phyloP scores from a whole-genome alignment of 805 yeast genomes.

The Candida adriatica region DNA sequence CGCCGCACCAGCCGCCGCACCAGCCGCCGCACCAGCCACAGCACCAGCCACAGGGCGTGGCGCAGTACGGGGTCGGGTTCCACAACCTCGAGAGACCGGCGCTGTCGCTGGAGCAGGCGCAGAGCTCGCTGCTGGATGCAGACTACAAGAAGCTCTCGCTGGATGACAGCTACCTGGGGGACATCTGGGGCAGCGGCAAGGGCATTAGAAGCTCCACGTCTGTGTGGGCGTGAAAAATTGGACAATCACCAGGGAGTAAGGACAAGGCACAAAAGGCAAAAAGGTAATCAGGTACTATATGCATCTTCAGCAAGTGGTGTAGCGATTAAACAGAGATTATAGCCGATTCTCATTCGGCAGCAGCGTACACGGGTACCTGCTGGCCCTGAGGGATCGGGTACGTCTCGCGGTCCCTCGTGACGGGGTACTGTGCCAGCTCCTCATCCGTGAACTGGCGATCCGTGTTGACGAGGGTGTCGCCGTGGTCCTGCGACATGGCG shows the following conservation, averaged over 20 bases:
- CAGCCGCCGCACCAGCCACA: constrained; percentile 5
- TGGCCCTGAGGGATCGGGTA: constrained; percentile 24
- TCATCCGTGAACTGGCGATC: constrained; percentile 19
- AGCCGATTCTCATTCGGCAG: constrained; percentile 1
- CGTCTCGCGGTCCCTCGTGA: constrained; percentile 8
- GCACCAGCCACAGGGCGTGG: constrained; percentile 12
- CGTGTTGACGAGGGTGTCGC: constrained; percentile 7
- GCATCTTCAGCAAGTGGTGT: no score
- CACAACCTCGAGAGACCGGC: constrained; percentile 17
- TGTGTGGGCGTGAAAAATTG: constrained; percentile 22
- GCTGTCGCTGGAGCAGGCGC: constrained; percentile 13
- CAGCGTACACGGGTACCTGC: constrained; percentile 7
- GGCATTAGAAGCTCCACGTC: constrained; percentile 19
- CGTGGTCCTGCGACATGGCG: constrained; percentile 1
- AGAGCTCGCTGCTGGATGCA: constrained; percentile 7
- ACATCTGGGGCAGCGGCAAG: constrained; percentile 23
- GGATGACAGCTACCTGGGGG: constrained; percentile 21
- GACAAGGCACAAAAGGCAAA: no score
- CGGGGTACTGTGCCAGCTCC: constrained; percentile 19
- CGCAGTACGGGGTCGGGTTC: constrained; percentile 11
- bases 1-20: constrained; percentile 3
- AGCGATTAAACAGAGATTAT: neutral
- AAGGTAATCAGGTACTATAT: no score
- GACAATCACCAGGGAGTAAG: no score
- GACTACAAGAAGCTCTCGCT: constrained; percentile 12